Base-by-base conservation (phyloP, 1,284 basidiomycete species). In the Leucoagaricus sp. region DNA sequence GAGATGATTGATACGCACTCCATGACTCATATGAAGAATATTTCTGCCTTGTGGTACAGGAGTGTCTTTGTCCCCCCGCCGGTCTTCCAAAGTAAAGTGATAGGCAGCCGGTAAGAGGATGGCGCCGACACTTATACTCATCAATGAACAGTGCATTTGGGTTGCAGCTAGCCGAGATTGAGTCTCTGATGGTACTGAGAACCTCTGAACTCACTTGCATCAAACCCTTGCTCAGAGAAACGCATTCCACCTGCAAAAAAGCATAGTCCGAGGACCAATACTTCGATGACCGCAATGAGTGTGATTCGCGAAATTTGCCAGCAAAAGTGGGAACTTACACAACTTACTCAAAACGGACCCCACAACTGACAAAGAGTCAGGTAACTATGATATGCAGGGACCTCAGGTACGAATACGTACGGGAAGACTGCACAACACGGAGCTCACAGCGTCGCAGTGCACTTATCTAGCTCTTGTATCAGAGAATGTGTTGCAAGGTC, bases 381-480 rank as follows among this genome's bases (percentile, higher is more conserved):
- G n/a, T n/a, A n/a, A n/a, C n/a, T n/a, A n/a, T n/a, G n/a, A n/a
- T n/a, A n/a, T n/a, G n/a, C n/a, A n/a, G n/a, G n/a, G n/a, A n/a
- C n/a, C n/a, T n/a, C n/a, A n/a, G n/a, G 15, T 23, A 44, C n/a
- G 52, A 29, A 26, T 17, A 69, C 91, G 71, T 63, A 87, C 89
- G 67, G 9, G 88, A 83, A 10, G 88, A 86, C 67, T 95, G 94
- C 1, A 96, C 93, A 36, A 96, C 83, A 53, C 85, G 82, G 25
- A 96, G 80, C 67, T 95, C 89, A 63, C 93, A 94, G 71, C 91
- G 91, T 46, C 85, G 80, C 53, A 96, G 75, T 0, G 92, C 93
- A 51, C 86, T 87, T 58, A 94, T 85, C 82, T 93, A 61, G n/a
- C n/a, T n/a, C n/a, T n/a, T n/a, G n/a, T 31, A 28, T 21, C 41